phyloP scores from a whole-genome alignment of 495 filamentous ascomycete species.

The Neurospora sp. region DNA sequence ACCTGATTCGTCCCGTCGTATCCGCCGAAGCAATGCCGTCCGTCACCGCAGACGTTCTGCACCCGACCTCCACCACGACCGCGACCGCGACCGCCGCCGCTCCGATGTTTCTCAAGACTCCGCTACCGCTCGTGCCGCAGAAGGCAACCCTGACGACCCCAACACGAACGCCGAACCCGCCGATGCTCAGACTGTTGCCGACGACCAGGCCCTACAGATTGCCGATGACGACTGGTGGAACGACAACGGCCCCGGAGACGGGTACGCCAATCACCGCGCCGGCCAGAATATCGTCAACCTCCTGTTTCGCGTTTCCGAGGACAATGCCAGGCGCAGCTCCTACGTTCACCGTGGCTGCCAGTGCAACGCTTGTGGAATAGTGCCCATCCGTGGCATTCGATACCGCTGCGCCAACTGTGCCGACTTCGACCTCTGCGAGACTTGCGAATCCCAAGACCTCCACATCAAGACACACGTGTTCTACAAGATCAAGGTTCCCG shows the following conservation, averaged over 20 bases:
- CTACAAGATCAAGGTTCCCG: constrained; percentile 61
- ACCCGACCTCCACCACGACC: constrained; percentile 14
- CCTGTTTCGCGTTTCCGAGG: constrained; percentile 71
- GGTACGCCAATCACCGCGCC: constrained; percentile 41
- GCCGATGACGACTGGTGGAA: constrained; percentile 42
- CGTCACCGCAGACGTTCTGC: constrained; percentile 34
- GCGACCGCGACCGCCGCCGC: constrained; percentile 11
- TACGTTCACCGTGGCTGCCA: constrained; percentile 91
- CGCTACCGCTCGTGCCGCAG: constrained; percentile 15
- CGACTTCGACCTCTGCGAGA: constrained; percentile 86
- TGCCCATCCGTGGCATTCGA: constrained; percentile 83
- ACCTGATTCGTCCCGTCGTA: constrained; percentile 16
- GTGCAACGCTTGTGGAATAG: constrained; percentile 76
- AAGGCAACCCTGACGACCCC: constrained; percentile 20
- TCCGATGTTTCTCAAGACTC: constrained; percentile 15
- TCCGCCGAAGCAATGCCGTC: constrained; percentile 52
- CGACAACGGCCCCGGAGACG: constrained; percentile 23
- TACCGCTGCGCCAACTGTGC: constrained; percentile 88
- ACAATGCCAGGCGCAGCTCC: constrained; percentile 70
- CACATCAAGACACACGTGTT: constrained; percentile 93
- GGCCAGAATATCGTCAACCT: constrained; percentile 65
- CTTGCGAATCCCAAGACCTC: constrained; percentile 72
- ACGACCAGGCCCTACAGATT: constrained; percentile 43
- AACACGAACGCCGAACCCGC: constrained; percentile 41
- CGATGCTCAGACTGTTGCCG: constrained; percentile 47